Evolutionary conservation across 1,284 basidiomycete species (phyloP), one percentile per base, ranked within the genome.

Genomic region (Xanthoconium separans): DNA sequence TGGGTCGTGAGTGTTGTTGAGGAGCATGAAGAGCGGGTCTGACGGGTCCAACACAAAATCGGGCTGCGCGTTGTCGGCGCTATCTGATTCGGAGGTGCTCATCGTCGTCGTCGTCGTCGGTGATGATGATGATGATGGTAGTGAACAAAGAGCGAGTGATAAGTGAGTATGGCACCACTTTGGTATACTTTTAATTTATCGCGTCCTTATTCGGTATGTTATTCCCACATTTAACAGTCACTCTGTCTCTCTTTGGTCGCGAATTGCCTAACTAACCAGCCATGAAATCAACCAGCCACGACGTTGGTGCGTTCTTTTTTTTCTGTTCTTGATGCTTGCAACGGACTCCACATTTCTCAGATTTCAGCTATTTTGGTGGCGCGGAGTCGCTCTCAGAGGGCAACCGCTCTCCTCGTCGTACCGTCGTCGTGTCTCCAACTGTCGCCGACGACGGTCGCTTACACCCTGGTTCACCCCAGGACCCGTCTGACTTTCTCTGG

Each of bases 401-500:
- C 42, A 66, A 63, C 30, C 75, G 80, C 50, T 72, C 84, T 29
- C 79, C 84, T 6, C 77, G 86, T 55, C 79, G 88, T 51, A 87
- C 85, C 0, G 75, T 75, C 24, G 73, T 82, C 33, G 65, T 72
- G 31, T 71, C 63, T 50, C 72, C 75, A 0, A 75, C 71, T 18
- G 65, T 57, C 37, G 62, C 69, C 50, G 75, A 78, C 59, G 65
- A 82, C 61, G 77, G 74, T 22, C 68, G 65, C 47, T 66, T 69
- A 15, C 70, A 81, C 59, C 65, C 75, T 18, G 77, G 72, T 5
- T 80, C 81, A 1, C 88, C 87, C 0, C 84, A 84, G 65, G 82
- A 91, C 61, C 85, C 89, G 0, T 71, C 79, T 1, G 92, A 95
- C 64, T 95, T 95, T 65, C 76, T 98, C 30, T 99, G 96, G 96